Base-by-base conservation (phyloP, 768 basidiomycete species). In the Gautieria morchelliformis region DNA sequence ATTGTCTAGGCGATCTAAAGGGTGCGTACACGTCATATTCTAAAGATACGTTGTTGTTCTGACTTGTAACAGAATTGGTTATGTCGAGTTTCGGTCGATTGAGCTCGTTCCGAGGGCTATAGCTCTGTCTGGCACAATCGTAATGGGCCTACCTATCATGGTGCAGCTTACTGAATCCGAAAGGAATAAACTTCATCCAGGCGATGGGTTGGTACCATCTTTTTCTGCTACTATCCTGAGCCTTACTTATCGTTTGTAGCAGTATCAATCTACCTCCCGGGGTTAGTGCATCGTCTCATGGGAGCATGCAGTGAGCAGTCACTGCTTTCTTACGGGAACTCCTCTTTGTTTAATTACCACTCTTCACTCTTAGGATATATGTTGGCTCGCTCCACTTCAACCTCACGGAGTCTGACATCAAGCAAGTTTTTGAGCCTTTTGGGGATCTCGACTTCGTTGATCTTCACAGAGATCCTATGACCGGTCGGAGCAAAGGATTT, bases 401-500 rank as follows among this genome's bases (percentile, higher is more conserved):
- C 71, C 85, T 99, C 60, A 90, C 92, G 56, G 90, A 96, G 74
- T 86, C 91, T 64, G 95, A 99, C 76, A 88, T 99, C 74, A 90
- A 87, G 73, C 93, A 97, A 82, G 95, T 99, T 63, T 99, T 99
- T 71, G 93, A 96, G 69, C 93, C 95, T 10, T 99, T 98, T 70
- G 96, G 96, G 65, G 90, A 94, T 73, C 79, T 99, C 63, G 95
- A 95, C 72, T 94, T 94, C 74, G 93, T 99, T 69, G 95, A 99
- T 78, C 81, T 98, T 66, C 96, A 96, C 72, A 84, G 89, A 69
- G 93, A 97, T 70, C 88, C 91, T 4, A 84, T 83, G 81, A 93
- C 93, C 52, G 93, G 93, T 40, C 84, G 92, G 65, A 94, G 92
- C 74, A 97, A 98, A 70, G 96, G 96, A 39, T 97, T 95, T 71